Conservation (phyloP, 306 rosid species). For the Pterocarpus macrocarpus region DNA sequence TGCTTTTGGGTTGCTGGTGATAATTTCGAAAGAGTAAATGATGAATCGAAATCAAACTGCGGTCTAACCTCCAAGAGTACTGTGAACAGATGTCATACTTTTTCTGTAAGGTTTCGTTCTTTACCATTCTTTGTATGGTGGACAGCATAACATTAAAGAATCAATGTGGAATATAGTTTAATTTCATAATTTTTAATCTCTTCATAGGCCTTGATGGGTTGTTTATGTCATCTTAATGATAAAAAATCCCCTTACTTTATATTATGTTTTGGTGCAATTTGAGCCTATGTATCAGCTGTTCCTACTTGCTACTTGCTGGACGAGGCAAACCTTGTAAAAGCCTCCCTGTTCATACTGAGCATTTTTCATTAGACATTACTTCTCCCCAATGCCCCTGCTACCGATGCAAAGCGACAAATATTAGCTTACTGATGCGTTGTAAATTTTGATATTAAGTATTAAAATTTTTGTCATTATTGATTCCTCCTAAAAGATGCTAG, state of each 20-base stretch:
- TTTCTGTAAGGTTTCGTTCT: conserved; percentile 42
- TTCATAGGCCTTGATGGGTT: conserved; percentile 24
- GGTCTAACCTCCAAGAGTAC: neutral
- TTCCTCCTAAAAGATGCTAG: too few species aligned
- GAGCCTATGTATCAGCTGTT: neutral
- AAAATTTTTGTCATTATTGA: neutral
- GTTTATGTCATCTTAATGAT: conserved; percentile 4
- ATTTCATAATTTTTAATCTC: conserved; percentile 31
- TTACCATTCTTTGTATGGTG: conserved; percentile 46
- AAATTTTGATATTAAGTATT: neutral
- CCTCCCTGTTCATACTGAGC: too few species aligned
- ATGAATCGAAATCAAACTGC: conserved; percentile 32
- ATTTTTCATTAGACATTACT: neutral
- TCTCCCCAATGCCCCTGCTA: neutral
- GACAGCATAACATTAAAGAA: conserved; percentile 40
- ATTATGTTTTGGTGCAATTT: conserved; percentile 18
- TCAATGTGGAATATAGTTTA: conserved; percentile 48
- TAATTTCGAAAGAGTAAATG: conserved; percentile 81
- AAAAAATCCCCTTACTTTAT: neutral
- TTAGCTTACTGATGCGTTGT: neutral
- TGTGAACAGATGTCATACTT: conserved; percentile 33
- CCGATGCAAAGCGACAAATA: neutral
- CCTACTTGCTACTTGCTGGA: too few species aligned
- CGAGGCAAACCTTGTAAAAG: too few species aligned
- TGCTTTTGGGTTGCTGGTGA: conserved; percentile 91